Percentiles rank a stretch among this genome's conserved stretches.
Conservation (phyloP, 2,329 filamentous ascomycete genomes). For the Pseudogymnoascus sp. region DNA sequence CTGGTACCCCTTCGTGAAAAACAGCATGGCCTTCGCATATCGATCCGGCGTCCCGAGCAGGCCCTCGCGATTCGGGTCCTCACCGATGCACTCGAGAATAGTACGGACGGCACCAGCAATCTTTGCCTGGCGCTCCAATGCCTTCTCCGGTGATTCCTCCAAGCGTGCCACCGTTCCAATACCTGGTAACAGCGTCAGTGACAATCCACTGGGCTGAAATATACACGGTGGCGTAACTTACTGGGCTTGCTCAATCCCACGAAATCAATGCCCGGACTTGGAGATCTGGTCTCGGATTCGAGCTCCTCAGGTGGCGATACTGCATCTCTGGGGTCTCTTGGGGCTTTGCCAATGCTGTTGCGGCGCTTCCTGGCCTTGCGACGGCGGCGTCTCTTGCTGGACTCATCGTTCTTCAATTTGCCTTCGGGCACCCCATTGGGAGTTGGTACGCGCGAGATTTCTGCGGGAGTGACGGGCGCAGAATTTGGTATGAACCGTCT, state of each 20-base stretch:
- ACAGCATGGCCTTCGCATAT: slow-evolving; percentile 92
- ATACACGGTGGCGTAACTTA: slow-evolving; percentile 29
- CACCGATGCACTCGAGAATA: slow-evolving; percentile 62
- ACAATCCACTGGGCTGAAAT: not conserved
- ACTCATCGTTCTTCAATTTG: slow-evolving; percentile 19
- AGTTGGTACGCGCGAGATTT: slow-evolving; percentile 17
- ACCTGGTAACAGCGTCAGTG: slow-evolving; percentile 36
- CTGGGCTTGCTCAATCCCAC: slow-evolving; percentile 56
- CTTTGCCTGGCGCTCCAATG: slow-evolving; percentile 47
- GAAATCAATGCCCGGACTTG: slow-evolving; percentile 54
- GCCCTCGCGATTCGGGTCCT: slow-evolving; percentile 60
- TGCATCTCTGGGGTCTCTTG: slow-evolving; percentile 55
- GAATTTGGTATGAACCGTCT: slow-evolving; percentile 2
- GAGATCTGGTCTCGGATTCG: slow-evolving; percentile 37
- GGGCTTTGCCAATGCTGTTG: slow-evolving; percentile 53
- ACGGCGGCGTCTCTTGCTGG: slow-evolving; percentile 21
- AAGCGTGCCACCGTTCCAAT: slow-evolving; percentile 58
- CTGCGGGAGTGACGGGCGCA: slow-evolving; percentile 2
- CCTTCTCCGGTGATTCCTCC: slow-evolving; percentile 49
- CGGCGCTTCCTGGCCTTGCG: slow-evolving; percentile 36
- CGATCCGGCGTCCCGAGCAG: slow-evolving; percentile 67
- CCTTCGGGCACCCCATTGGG: slow-evolving; percentile 9
- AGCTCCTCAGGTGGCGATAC: slow-evolving; percentile 24
- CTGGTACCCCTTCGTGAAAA: slow-evolving; percentile 95
- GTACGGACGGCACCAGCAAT: slow-evolving; percentile 59